These are phyloP conservation scores for Infundibulicybe gibba DNA, from an alignment of 768 basidiomycete genomes.

Conservation along the genomic window DNA sequence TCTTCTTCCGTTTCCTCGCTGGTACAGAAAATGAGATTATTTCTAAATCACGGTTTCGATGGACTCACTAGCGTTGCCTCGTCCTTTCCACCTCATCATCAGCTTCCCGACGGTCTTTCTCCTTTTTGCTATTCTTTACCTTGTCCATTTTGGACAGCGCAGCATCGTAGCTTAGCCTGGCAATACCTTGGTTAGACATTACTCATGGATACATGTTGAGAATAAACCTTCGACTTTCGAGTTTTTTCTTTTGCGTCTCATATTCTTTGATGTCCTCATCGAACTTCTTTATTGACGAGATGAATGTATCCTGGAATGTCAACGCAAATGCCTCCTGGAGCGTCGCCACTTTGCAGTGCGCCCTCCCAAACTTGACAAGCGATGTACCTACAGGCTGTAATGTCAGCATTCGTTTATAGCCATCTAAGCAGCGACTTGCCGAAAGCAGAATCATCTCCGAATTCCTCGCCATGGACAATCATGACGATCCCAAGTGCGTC, in stretches of 20 bases:
- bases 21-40: slow-evolving; percentile 4
- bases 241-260: slow-evolving; percentile 75
- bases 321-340: slow-evolving; percentile 80
- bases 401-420: background rate
- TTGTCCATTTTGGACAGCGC: slow-evolving; percentile 69
- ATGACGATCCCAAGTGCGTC: slow-evolving; percentile 84
- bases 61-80: slow-evolving; percentile 68
- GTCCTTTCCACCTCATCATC: slow-evolving; percentile 79
- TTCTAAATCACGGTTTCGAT: background rate
- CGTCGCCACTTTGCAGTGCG: slow-evolving; percentile 81
- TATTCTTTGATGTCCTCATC: slow-evolving; percentile 82
- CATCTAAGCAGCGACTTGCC: slow-evolving; percentile 32
- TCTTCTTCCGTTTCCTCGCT: slow-evolving; percentile 89
- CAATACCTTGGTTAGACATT: background rate
- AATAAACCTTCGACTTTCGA: slow-evolving; percentile 77
- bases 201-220: background rate
- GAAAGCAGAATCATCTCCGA: slow-evolving; percentile 71
- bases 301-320: slow-evolving; percentile 70
- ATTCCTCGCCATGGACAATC: slow-evolving; percentile 82
- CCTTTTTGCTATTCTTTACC: slow-evolving; percentile 70
- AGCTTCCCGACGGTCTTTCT: slow-evolving; percentile 73
- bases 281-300: slow-evolving; percentile 61
- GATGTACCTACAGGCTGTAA: slow-evolving; percentile 51
- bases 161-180: slow-evolving; percentile 75
- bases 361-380: slow-evolving; percentile 72